Evolutionary conservation across 768 basidiomycete species (phyloP), one percentile per base, ranked within the genome.

Genomic region (Tephrocybe rancida): DNA sequence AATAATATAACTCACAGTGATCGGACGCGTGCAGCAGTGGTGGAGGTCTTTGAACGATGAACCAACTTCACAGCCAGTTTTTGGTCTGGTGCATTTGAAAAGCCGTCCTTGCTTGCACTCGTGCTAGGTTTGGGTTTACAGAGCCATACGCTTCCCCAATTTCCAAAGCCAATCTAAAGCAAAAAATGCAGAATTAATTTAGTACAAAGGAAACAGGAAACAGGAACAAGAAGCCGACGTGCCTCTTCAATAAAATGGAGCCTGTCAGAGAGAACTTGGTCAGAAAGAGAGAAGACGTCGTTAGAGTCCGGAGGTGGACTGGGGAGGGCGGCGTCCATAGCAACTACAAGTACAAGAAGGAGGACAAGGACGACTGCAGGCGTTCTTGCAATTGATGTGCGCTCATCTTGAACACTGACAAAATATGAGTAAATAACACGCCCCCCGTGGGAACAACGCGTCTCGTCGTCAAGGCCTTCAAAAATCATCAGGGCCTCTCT

Each of bases 11-110:
- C 87, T 56, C 64, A 97, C 84, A 98, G 76, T 41, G 94, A 94
- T 64, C 87, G 78, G 52, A 99, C 90, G 48, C 96, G 83, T 14
- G 94, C 93, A 4, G 92, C 90, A 0, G 92, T 93, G 10, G 92
- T 92, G 26, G 88, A 80, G 11, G 88, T 85, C 65, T 86, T 87
- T 65, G 89, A 89, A 39, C 95, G 78, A 66, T 95, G 92, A 0
- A 99, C 95, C 34, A 99, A 82, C 73, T 99, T 99, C 63, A 95
- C 88, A 2, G 95, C 96, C 35, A 95, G 80, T 64, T 86, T 86
- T 60, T 74, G 77, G 46, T 77, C 78, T 37, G 71, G 71, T 27
- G 71, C 70, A 48, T 64, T 68, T 61, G 71, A 61, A 49, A 74
- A 59, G 53, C 67, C 65, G 52, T 75, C 71, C 46, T 69, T 52